These are phyloP conservation scores for Eimeria praecox DNA, from an alignment of 169 alveolate genomes.

Conservation along the genomic window DNA sequence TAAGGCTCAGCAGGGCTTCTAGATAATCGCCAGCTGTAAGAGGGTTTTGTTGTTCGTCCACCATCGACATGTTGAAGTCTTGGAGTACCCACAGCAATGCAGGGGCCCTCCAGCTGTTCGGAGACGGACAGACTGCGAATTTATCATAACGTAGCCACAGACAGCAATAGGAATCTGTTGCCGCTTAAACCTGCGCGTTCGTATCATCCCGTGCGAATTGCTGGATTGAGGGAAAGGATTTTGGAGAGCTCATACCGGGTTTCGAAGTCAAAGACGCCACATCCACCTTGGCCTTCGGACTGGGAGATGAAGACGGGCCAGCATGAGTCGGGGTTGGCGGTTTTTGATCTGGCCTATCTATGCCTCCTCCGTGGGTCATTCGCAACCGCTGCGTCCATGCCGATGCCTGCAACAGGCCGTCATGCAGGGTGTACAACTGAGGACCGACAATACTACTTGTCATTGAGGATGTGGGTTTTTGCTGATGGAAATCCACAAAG, in stretches of 20 bases:
- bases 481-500: neutral
- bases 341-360: slow-evolving; percentile 42
- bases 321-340: slow-evolving; percentile 66
- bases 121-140: neutral
- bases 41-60: slow-evolving; percentile 73
- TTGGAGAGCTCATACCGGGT: neutral
- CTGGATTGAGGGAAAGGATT: neutral
- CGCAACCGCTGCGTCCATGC: slow-evolving; percentile 77
- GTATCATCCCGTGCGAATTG: neutral
- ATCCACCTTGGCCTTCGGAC: slow-evolving; percentile 56
- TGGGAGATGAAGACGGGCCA: slow-evolving; percentile 50
- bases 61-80: slow-evolving; percentile 77
- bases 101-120: slow-evolving; percentile 78
- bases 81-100: slow-evolving; percentile 78
- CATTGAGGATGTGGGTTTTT: neutral
- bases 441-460: neutral
- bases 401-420: slow-evolving; percentile 36
- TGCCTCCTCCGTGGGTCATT: slow-evolving; percentile 40
- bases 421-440: neutral
- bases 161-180: neutral
- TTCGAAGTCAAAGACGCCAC: neutral
- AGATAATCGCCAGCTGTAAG: slow-evolving; percentile 79
- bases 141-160: neutral
- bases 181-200: neutral
- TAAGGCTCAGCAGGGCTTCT: slow-evolving; percentile 68